Base-by-base conservation (phyloP, 805 yeast genomes). In the Suhomyces vadensis region DNA sequence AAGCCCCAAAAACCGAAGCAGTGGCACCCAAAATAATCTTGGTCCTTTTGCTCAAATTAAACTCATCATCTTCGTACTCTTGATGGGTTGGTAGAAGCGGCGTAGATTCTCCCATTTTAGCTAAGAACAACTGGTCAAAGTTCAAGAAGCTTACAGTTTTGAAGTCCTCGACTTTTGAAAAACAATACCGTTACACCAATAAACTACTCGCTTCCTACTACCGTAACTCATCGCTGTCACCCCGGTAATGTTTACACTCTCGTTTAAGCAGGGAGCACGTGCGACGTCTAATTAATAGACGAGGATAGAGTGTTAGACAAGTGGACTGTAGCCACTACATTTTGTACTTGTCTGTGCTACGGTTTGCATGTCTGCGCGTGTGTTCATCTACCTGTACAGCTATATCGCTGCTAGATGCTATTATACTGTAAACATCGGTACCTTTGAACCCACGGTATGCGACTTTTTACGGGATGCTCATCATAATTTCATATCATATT, bases 31-130 rank as follows among this genome's bases (percentile, higher is more conserved):
- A 43, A 8, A 48, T 27, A 24, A 42, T 43, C 41, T 54, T 59
- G 11, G 52, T 50, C 14, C 42, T 40, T 4, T 38, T 52, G 39
- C 42, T 38, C 26, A 40, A 33, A 3, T 41, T 44, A 37, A 37
- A 38, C 35, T 44, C 54, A 13, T 46, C 55, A 6, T 50, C 58
- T 11, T 53, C 56, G 20, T 39, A 46, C 9, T 50, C 57, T 7
- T 53, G 54, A 11, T 49, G 51, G 36, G 55, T 58, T 2, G 48
- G 45, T 20, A 38, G 39, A 29, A 51, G 46, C 8, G 50, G 55
- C 6, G 55, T 49, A 14, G 37, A 44, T 35, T 51, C 55, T 26
- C 46, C 44, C 39, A 37, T 37, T 6, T 4, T 16, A 29, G 19
- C 14, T 17, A 29, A 16, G 14, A 11, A 13, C 6, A 16, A 6